phyloP scores from a whole-genome alignment of 1,284 basidiomycete species.

The Ustilago lituana region DNA sequence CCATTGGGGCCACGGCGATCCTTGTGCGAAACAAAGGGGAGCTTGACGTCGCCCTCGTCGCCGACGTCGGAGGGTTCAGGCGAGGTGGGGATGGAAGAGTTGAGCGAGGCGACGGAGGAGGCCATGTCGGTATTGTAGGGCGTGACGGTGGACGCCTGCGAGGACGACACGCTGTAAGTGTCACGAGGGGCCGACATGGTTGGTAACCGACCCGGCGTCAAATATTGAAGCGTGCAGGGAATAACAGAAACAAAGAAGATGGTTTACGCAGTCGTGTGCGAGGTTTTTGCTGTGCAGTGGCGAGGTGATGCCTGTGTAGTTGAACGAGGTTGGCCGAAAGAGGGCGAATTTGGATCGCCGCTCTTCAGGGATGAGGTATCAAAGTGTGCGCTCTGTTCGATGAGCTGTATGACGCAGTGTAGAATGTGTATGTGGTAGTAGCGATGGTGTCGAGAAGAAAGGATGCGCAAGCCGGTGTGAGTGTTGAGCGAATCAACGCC shows the following conservation, averaged over 20 bases:
- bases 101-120: slow-evolving; percentile 47
- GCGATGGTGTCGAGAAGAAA: neutral
- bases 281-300: slow-evolving; percentile 1
- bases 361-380: slow-evolving; percentile 24
- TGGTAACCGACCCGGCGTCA: too few species aligned
- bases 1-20: slow-evolving; percentile 51
- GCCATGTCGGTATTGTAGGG: slow-evolving; percentile 39
- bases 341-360: slow-evolving; percentile 11
- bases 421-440: too few species aligned
- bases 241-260: too few species aligned
- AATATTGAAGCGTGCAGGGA: too few species aligned
- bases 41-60: slow-evolving; percentile 33
- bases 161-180: slow-evolving; percentile 37
- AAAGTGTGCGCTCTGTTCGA: neutral
- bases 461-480: too few species aligned
- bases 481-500: too few species aligned
- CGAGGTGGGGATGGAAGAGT: slow-evolving; percentile 48
- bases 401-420: too few species aligned
- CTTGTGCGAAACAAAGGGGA: slow-evolving; percentile 48
- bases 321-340: slow-evolving; percentile 10
- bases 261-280: neutral
- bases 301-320: neutral
- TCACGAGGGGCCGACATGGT: slow-evolving; percentile 31
- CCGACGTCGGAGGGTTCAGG: slow-evolving; percentile 44
- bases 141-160: slow-evolving; percentile 44